Conservation (phyloP, 2,329 filamentous ascomycete species). For the Fusarium austroafricanum region DNA sequence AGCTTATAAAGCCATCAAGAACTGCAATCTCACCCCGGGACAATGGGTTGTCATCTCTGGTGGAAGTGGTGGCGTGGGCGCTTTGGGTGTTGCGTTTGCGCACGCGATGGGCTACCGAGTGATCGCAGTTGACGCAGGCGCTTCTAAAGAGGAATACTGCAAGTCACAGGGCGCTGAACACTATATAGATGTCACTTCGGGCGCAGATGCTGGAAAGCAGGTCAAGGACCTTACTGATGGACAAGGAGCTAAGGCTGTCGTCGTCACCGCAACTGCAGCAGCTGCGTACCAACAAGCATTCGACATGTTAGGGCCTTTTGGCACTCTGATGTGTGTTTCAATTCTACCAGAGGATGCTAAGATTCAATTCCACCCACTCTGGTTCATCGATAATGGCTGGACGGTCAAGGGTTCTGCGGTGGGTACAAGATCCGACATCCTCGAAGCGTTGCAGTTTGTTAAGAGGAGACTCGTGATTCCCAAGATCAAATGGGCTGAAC, state of each 20-base stretch:
- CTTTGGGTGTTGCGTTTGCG: constrained; percentile 54
- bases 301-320: constrained; percentile 47
- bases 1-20: constrained; percentile 56
- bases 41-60: constrained; percentile 54
- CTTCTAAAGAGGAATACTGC: constrained; percentile 48
- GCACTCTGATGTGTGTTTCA: constrained; percentile 55
- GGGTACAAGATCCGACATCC: constrained; percentile 53
- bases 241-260: constrained; percentile 41
- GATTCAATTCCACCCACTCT: constrained; percentile 50
- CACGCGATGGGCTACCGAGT: constrained; percentile 56
- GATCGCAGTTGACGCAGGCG: constrained; percentile 53
- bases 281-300: constrained; percentile 52
- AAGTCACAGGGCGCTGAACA: constrained; percentile 51
- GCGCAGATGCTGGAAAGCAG: constrained; percentile 12
- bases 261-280: constrained; percentile 48
- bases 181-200: constrained; percentile 51
- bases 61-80: constrained; percentile 55
- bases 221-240: constrained; percentile 31
- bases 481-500: constrained; percentile 21
- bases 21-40: constrained; percentile 47
- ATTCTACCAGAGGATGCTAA: constrained; percentile 47
- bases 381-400: constrained; percentile 52
- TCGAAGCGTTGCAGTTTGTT: constrained; percentile 57
- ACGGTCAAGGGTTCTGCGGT: constrained; percentile 52
- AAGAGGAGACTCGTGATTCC: constrained; percentile 28